Base-by-base conservation (phyloP, 2,329 filamentous ascomycete genomes). In the Neonectria sp. region DNA sequence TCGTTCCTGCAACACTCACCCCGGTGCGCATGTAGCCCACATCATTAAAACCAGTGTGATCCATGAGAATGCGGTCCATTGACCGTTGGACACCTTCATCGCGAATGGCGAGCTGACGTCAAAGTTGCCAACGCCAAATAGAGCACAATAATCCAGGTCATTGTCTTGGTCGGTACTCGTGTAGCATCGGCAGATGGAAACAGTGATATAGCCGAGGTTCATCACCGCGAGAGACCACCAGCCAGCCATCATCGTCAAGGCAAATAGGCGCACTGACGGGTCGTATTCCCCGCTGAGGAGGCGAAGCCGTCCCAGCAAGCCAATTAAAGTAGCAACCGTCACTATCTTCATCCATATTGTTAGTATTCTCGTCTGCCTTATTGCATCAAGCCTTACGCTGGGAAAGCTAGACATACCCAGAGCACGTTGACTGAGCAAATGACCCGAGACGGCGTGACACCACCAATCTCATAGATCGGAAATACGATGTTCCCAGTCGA, bases 401-500 rank as follows among this genome's bases (percentile, higher is more conserved):
- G 27, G n/a, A 51, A 53, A 40, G 11, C 29, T 33, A 7, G 11
- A 65, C 67, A 17, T 46, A 68, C 68, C 67, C 53, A 63, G 15
- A 61, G 12, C 35, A 51, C 2, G 17, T 69, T 69, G 15, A 60
- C 24, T 6, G 40, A 11, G n/a, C 33, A 53, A 9, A 63, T n/a
- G 15, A 51, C 31, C 21, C 29, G 24, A 24, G 51, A 55, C 8
- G 51, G 25, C n/a, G 11, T 11, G 17, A 11, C 6, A 15, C 63
- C 67, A 13, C 69, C 60, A 8, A 73, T 64, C 21, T 33, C 12
- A 13, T 57, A 55, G 13, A 56, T 35, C 6, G 62, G 33, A 21
- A 72, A 71, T 21, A 70, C 21, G 3, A 55, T 37, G 37, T 57
- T 71, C 24, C 62, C 40, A 15, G 60, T 60, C 15, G 65, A 48